phyloP scores from a whole-genome alignment of 2,329 filamentous ascomycete species.

The Zymoseptoria crescenta region DNA sequence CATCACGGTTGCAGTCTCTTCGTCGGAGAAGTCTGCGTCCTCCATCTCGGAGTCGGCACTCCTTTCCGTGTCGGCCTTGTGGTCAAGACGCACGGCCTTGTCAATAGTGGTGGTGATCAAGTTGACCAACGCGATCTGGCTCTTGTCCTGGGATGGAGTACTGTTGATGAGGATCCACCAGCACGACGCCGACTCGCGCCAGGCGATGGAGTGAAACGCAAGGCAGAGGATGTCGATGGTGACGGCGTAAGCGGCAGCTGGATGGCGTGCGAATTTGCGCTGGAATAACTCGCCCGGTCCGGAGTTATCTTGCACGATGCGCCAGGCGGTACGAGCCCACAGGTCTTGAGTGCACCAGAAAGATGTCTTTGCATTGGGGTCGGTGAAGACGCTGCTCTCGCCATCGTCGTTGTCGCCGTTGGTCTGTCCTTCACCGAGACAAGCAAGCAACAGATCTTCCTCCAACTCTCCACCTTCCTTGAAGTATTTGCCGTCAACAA shows the following conservation, averaged over 20 bases:
- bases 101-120: neutral
- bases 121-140: neutral
- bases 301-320: slow-evolving; percentile 16
- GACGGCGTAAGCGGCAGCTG: slow-evolving; percentile 16
- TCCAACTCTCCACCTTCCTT: slow-evolving; percentile 12
- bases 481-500: slow-evolving; percentile 14
- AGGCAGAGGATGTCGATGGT: slow-evolving; percentile 19
- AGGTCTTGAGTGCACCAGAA: slow-evolving; percentile 17
- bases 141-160: neutral
- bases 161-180: slow-evolving; percentile 9
- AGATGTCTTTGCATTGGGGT: slow-evolving; percentile 5
- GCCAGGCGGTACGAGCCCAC: slow-evolving; percentile 20
- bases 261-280: slow-evolving; percentile 5
- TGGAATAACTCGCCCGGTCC: slow-evolving; percentile 12
- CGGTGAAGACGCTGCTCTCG: slow-evolving; percentile 1
- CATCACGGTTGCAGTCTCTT: neutral
- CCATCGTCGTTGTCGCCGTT: neutral
- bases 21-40: neutral
- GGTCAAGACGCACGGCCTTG: slow-evolving; percentile 2
- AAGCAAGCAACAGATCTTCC: slow-evolving; percentile 18
- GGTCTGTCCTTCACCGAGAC: slow-evolving; percentile 14
- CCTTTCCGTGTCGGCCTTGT: neutral
- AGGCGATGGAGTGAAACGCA: slow-evolving; percentile 20
- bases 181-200: slow-evolving; percentile 9
- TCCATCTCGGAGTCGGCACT: neutral